Percentiles rank a stretch among this genome's conserved stretches.
These are phyloP conservation scores for Blastomyces gilchristii DNA, from an alignment of 2,329 filamentous ascomycete species.

Conservation along the genomic window DNA sequence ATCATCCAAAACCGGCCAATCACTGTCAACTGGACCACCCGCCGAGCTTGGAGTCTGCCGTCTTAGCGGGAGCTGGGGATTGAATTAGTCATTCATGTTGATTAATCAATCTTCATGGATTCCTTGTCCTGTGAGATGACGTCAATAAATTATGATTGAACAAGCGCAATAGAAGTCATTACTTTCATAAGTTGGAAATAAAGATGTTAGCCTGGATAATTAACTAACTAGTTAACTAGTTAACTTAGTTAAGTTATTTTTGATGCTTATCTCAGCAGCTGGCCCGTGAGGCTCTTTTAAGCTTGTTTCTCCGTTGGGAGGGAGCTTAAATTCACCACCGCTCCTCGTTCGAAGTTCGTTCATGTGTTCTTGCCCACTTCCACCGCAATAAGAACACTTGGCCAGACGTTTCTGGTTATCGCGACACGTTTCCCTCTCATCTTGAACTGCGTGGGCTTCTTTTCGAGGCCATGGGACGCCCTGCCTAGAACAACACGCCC, in stretches of 20 bases:
- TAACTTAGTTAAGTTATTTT: not conserved
- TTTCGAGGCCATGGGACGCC: not conserved
- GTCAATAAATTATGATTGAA: not conserved
- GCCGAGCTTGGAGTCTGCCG: too few relatives aligned
- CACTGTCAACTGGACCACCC: too few relatives aligned
- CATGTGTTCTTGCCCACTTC: too few relatives aligned
- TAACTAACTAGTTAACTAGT: too few relatives aligned
- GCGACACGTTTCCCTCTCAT: not conserved
- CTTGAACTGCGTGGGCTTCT: not conserved
- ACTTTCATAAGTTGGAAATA: not conserved
- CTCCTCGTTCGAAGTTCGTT: not conserved
- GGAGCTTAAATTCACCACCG: not conserved
- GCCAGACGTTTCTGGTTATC: not conserved
- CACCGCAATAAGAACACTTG: not conserved
- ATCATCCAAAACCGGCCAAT: not conserved
- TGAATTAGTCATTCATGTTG: not conserved
- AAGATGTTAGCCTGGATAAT: too few relatives aligned
- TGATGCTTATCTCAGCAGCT: too few relatives aligned
- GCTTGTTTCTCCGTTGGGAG: not conserved
- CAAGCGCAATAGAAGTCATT: too few relatives aligned
- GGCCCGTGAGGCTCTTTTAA: not conserved
- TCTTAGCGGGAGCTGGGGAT: not conserved
- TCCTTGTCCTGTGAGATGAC: not conserved
- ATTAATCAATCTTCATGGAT: not conserved
- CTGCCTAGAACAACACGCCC: not conserved